Conservation (phyloP, 1,139 yeast species). For the Barnettozyma hawaiiensis region DNA sequence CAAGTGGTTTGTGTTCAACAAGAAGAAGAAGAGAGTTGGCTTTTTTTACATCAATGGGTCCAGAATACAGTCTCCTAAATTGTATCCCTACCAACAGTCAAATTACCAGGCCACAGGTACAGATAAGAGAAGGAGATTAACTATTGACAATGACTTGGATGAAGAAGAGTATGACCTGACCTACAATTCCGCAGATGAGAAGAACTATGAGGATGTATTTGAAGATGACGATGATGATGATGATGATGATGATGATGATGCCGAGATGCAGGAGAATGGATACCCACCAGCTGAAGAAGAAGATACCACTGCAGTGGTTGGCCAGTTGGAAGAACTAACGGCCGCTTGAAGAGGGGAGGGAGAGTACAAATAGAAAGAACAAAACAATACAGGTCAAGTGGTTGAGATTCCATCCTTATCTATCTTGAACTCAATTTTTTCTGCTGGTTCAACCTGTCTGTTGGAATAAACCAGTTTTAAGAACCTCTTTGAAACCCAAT, state of each 20-base stretch:
- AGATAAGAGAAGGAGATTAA: constrained; percentile 25
- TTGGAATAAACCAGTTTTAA: constrained; percentile 37
- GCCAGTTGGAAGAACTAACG: constrained; percentile 33
- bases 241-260: constrained; percentile 23
- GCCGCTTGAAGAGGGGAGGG: constrained; percentile 7
- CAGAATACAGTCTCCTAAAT: constrained; percentile 27
- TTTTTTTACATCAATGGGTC: constrained; percentile 58
- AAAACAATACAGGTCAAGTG: constrained; percentile 1
- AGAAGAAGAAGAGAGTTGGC: constrained; percentile 85
- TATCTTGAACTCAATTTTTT: constrained; percentile 28
- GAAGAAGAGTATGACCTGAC: constrained; percentile 48
- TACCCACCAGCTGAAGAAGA: constrained; percentile 25
- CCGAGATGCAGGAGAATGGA: constrained; percentile 23
- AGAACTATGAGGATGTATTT: constrained; percentile 21
- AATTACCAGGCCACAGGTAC: constrained; percentile 7
- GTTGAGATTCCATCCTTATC: constrained; percentile 27
- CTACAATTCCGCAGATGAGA: constrained; percentile 31
- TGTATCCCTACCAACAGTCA: constrained; percentile 17
- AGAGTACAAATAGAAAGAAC: too few species aligned
- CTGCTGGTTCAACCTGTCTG: constrained; percentile 13
- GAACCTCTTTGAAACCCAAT: constrained; percentile 27
- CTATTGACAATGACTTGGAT: constrained; percentile 34
- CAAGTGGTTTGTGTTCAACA: constrained; percentile 90
- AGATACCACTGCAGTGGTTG: constrained; percentile 15
- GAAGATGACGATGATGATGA: constrained; percentile 25